These are phyloP conservation scores for Crithidia expoeki DNA, from an alignment of 208 protist species.

Conservation along the genomic window DNA sequence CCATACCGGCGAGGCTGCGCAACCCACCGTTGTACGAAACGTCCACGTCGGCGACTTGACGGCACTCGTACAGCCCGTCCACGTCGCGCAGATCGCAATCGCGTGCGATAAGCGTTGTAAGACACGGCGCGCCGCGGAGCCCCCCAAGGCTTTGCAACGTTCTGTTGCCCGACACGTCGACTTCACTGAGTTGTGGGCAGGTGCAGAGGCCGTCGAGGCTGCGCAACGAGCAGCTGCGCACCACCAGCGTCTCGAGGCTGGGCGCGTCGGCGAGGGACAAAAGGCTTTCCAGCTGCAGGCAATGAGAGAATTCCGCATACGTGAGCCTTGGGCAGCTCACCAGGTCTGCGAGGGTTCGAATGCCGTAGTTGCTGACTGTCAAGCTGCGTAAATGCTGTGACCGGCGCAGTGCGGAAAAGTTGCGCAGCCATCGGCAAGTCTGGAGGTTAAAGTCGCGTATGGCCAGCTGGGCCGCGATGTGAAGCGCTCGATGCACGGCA, in stretches of 20 bases:
- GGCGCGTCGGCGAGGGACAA: neutral
- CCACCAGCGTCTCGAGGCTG: neutral
- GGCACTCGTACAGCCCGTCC: neutral
- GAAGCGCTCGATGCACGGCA: neutral
- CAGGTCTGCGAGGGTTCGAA: neutral
- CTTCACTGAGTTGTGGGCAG: neutral
- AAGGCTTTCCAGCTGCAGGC: neutral
- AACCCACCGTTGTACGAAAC: neutral
- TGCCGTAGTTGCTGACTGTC: neutral
- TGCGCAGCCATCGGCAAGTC: neutral
- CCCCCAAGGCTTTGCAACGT: neutral
- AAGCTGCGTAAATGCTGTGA: neutral
- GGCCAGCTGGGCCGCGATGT: neutral
- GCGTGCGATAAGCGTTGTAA: neutral
- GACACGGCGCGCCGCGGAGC: neutral
- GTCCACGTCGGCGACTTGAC: neutral
- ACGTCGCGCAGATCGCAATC: neutral
- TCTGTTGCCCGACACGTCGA: neutral
- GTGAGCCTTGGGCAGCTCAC: neutral
- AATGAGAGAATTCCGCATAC: neutral
- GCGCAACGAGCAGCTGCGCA: neutral
- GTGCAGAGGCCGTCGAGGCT: neutral
- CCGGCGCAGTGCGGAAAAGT: neutral
- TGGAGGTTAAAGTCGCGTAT: neutral
- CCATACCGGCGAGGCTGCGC: neutral